These are phyloP conservation scores for Paraphaeosphaeria minitans DNA, from an alignment of 2,329 filamentous ascomycete species.

Conservation along the genomic window DNA sequence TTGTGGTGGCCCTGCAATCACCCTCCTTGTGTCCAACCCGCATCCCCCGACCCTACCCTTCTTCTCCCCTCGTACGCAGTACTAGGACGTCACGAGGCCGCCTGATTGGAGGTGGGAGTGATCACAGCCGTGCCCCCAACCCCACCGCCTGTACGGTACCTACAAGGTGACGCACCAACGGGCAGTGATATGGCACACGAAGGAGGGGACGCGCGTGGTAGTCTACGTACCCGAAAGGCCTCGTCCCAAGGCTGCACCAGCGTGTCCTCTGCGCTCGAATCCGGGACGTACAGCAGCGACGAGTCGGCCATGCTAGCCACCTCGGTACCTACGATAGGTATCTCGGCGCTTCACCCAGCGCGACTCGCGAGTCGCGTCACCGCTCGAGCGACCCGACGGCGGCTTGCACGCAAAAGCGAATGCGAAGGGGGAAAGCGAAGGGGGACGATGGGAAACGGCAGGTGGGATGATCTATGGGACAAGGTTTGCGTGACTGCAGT, in stretches of 20 bases:
- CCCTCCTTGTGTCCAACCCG: no score
- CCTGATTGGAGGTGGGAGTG: not conserved
- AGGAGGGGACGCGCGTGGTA: not conserved
- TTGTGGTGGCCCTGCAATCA: not conserved
- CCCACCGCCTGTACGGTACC: not conserved
- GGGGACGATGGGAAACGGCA: no score
- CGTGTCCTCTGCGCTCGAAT: slow-evolving; percentile 32
- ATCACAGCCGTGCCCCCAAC: not conserved
- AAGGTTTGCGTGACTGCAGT: not conserved
- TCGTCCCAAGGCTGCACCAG: slow-evolving; percentile 39
- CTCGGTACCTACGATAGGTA: no score
- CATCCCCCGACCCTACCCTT: not conserved
- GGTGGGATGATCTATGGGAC: not conserved
- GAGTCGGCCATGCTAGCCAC: slow-evolving; percentile 39
- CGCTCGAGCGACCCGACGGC: not conserved
- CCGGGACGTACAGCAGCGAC: slow-evolving; percentile 38
- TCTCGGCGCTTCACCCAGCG: slow-evolving; percentile 10
- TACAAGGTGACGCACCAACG: no score
- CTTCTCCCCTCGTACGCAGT: not conserved
- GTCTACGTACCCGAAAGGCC: slow-evolving; percentile 38
- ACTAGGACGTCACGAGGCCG: not conserved
- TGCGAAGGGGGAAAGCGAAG: no score
- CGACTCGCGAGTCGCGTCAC: not conserved
- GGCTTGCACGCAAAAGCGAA: slow-evolving; percentile 4
- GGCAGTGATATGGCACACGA: no score